A percentile compares a stretch with the other conserved stretches of the same genome.
These are phyloP conservation scores for Paramecium bursaria DNA, from an alignment of 73 alveolate genomes.

Conservation along the genomic window DNA sequence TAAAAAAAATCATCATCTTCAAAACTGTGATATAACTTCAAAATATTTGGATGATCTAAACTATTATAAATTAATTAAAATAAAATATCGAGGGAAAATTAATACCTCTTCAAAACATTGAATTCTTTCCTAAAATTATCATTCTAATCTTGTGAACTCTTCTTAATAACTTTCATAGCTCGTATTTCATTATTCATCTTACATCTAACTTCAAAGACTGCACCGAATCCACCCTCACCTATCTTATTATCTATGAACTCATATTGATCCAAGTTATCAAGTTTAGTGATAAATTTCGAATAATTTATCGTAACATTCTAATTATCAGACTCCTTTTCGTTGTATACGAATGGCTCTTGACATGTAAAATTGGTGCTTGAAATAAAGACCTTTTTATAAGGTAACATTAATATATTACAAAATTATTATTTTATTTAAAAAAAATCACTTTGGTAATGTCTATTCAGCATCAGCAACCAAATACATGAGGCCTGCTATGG, in stretches of 20 bases:
- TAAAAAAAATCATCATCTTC: slow-evolving; percentile 66
- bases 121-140: slow-evolving; percentile 51
- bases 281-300: slow-evolving; percentile 2
- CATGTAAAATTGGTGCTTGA: too few relatives aligned
- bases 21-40: slow-evolving; percentile 66
- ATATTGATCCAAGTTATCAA: slow-evolving; percentile 25
- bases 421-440: too few relatives aligned
- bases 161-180: slow-evolving; percentile 42
- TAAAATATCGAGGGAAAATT: neutral
- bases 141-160: slow-evolving; percentile 5
- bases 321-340: slow-evolving; percentile 18
- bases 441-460: slow-evolving; percentile 44
- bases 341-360: slow-evolving; percentile 32
- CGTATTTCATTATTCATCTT: slow-evolving; percentile 46
- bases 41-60: slow-evolving; percentile 69
- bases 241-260: slow-evolving; percentile 12
- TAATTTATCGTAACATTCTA: slow-evolving; percentile 19
- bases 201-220: slow-evolving; percentile 28
- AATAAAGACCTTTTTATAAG: slow-evolving; percentile 42
- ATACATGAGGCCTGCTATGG: slow-evolving; percentile 31
- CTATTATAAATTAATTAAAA: neutral
- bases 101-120: slow-evolving; percentile 18
- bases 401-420: slow-evolving; percentile 28
- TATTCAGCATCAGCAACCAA: slow-evolving; percentile 61
- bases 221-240: slow-evolving; percentile 52